Base-by-base conservation (phyloP, 257 asterid genomes). In the Jacaranda mimosifolia region DNA sequence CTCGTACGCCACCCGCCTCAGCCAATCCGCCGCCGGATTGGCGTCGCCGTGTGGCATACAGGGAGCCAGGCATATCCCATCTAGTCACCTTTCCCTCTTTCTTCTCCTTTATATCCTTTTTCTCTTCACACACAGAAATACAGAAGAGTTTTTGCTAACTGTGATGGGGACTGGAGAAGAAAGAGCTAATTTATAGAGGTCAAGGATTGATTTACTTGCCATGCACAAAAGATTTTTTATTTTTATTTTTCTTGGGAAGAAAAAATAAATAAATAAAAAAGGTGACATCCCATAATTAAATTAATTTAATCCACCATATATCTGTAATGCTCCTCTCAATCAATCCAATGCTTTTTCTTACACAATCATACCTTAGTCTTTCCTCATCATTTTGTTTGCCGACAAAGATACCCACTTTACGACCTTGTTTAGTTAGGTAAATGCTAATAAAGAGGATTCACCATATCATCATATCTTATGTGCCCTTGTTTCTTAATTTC, bases 21-120 rank as follows among this genome's bases (percentile, higher is more conserved):
- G 80, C 68, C 81, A 70, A 82, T 84, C 76, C 76, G 3, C 26
- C 32, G 14, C 1, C 11, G 73, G 73, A 82, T 80, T 70, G 79
- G 67, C 82, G 32, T 77, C 26, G 68, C 53, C 90, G 87, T 32
- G 90, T 80, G 88, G 88, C 90, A 86, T 86, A 86, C 88, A 86
- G 86, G 88, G 90, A 86, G 90, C 90, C 88, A 86, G 88, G 90
- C 90, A 86, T 80, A 64, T 73, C 80, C 62, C 81, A 32, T 72
- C 77, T 63, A 2, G 2, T 26, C 70, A 19, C 65, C 36, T 78
- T 39, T 39, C 63, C 26, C 49, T 14, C 76, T 39, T 38, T 49
- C 39, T 49, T 63, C 49, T 36, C 58, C 42, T n/a, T 4, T 38
- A 15, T 13, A 32, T 64, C 9, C 74, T 38, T 66, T 36, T 71